A percentile compares a stretch with the other conserved stretches of the same genome.
Conservation (phyloP, 2,329 filamentous ascomycete genomes). For the Dichotomopilus funicola region DNA sequence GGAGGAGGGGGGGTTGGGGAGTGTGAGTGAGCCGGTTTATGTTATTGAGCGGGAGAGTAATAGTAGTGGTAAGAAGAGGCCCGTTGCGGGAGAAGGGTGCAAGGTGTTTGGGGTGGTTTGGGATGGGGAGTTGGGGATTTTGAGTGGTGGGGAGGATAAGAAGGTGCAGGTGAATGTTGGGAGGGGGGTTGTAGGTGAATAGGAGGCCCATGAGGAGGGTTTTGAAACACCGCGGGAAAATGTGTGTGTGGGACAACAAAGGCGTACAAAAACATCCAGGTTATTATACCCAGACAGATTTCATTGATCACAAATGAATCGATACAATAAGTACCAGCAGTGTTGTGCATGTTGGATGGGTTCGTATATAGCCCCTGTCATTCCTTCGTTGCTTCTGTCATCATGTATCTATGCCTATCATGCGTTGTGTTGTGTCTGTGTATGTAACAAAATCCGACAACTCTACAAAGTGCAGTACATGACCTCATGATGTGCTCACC, state of each 20-base stretch:
- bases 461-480: too few species aligned
- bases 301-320: too few species aligned
- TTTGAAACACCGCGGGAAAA: not conserved
- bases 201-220: not conserved
- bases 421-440: too few species aligned
- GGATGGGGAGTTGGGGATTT: constrained; percentile 76
- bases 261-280: too few species aligned
- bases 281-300: too few species aligned
- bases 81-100: constrained; percentile 68
- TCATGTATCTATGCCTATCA: too few species aligned
- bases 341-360: too few species aligned
- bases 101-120: constrained; percentile 89
- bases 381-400: too few species aligned
- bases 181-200: constrained; percentile 40
- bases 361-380: too few species aligned
- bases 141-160: constrained; percentile 90
- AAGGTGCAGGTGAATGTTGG: constrained; percentile 84
- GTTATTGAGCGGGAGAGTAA: constrained; percentile 66
- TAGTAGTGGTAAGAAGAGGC: constrained; percentile 47
- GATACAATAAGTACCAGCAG: too few species aligned
- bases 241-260: not conserved
- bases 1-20: constrained; percentile 52
- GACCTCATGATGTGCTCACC: too few species aligned
- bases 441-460: too few species aligned
- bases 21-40: constrained; percentile 68